A percentile compares a stretch with the other conserved stretches of the same genome.
Conservation (phyloP, 2,329 filamentous ascomycete species). For the Monilinia laxa region DNA sequence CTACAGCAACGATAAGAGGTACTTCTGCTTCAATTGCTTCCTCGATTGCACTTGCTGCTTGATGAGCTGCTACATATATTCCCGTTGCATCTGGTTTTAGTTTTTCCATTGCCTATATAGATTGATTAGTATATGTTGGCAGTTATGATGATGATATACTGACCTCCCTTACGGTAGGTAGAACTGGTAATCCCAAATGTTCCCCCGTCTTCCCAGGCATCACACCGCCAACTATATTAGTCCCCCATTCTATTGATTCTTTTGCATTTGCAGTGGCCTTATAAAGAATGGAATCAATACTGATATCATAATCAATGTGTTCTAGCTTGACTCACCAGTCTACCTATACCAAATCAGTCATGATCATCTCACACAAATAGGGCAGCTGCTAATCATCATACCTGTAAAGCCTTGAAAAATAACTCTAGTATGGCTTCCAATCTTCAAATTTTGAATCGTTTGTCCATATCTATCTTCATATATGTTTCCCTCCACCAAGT, state of each 20-base stretch:
- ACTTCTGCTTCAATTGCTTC: conserved; percentile 78
- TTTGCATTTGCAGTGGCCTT: conserved; percentile 72
- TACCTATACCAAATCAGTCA: conserved; percentile 14
- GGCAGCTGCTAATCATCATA: conserved; percentile 26
- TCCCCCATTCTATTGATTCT: conserved; percentile 75
- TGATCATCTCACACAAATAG: background rate
- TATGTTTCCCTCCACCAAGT: conserved; percentile 30
- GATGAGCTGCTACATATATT: conserved; percentile 76
- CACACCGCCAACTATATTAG: conserved; percentile 76
- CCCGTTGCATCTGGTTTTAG: conserved; percentile 75
- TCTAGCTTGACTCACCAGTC: conserved; percentile 38
- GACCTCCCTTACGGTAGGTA: conserved; percentile 64
- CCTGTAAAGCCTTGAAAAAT: conserved; percentile 73
- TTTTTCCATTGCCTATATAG: conserved; percentile 61
- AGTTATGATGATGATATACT: background rate
- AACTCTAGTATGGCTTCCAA: conserved; percentile 64
- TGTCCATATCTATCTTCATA: conserved; percentile 43
- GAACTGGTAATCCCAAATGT: conserved; percentile 70
- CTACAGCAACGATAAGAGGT: conserved; percentile 71
- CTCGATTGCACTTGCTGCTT: conserved; percentile 71
- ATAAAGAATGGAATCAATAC: conserved; percentile 3
- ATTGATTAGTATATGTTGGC: conserved; percentile 5
- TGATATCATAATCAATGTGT: background rate
- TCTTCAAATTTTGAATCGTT: conserved; percentile 65
- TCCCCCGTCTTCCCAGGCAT: conserved; percentile 68